Evolutionary conservation across 1,284 basidiomycete genomes (phyloP).

Genomic region (Limonomyces culmigenus): DNA sequence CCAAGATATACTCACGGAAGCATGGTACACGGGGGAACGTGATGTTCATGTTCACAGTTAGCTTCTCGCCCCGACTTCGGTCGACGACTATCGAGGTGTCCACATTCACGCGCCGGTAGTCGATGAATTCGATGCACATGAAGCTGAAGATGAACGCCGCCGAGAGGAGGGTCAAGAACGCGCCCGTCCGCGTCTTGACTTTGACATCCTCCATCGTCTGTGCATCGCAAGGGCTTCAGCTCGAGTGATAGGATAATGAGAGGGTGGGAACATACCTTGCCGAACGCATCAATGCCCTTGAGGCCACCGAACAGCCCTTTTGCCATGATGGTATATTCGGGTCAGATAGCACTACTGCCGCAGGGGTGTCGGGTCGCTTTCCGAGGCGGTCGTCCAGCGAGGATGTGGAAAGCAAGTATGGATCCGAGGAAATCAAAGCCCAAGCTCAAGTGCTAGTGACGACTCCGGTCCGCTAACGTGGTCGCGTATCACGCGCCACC

Average conservation of each 20-base stretch:
- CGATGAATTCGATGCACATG: slow-evolving; percentile 86
- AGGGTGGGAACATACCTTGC: slow-evolving; percentile 74
- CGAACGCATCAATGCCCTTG: slow-evolving; percentile 92
- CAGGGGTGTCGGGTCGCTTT: no score
- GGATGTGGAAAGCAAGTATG: no score
- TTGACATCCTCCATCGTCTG: slow-evolving; percentile 97
- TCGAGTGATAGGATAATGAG: no score
- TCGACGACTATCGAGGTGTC: slow-evolving; percentile 90
- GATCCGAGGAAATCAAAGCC: no score
- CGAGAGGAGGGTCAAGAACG: slow-evolving; percentile 82
- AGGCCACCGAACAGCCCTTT: slow-evolving; percentile 58
- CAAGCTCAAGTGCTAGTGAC: no score
- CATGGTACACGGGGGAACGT: slow-evolving; percentile 96
- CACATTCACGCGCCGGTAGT: slow-evolving; percentile 77
- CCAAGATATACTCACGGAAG: slow-evolving; percentile 57
- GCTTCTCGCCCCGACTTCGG: slow-evolving; percentile 83
- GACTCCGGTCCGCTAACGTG: no score
- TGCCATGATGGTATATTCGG: slow-evolving; percentile 31
- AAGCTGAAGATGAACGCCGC: slow-evolving; percentile 86
- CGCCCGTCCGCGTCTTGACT: slow-evolving; percentile 89
- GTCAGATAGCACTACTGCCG: no score
- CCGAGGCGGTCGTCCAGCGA: no score
- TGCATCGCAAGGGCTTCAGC: slow-evolving; percentile 1
- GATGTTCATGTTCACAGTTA: slow-evolving; percentile 85
- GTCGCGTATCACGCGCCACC: no score